Base-by-base conservation (phyloP, 192 early-diverging fungal genomes). In the Pilaira anomala region DNA sequence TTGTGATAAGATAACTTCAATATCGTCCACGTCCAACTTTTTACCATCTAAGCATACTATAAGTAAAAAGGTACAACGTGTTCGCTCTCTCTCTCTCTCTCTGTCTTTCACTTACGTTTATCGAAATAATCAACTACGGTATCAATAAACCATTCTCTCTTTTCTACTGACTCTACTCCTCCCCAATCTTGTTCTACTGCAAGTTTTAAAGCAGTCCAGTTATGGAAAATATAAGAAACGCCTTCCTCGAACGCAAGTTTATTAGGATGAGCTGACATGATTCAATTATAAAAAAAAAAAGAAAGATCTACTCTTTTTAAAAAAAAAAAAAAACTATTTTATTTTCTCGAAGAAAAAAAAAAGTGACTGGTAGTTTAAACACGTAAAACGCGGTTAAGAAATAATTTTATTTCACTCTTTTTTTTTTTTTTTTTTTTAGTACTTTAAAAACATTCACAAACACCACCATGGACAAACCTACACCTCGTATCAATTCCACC, bases 151-250 rank as follows among this genome's bases (percentile, higher is more conserved):
- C 81, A 80, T 18, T 83, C 86, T 44, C 85, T 77, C 72, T 91
- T 91, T n/a, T 82, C 84, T n/a, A 40, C 65, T 7, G 85, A 82
- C 25, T 83, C 79, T 6, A 67, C 71, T 41, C 87, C 88, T 49
- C 88, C 88, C 88, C 88, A 91, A 44, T 79, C 78, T 56, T 84
- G 78, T 33, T 88, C 78, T 1, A 91, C 86, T 1, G 88, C 88
- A 18, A 91, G 63, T 61, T 81, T 84, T 28, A 91, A 72, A 18
- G 88, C 88, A 14, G 87, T 87, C 88, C 88, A 91, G 18, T 74
- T 78, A 46, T 79, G 66, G 33, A 90, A 76, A 36, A 90, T 49
- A 63, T 83, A 83, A 26, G 78, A 65, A 0, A 88, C 81, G 9
- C 86, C 88, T 68, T 87, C 82, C 33, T 74, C 74, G 60, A 83